These are phyloP conservation scores for Rhytidiadelphus loreus DNA, from an alignment of 225 moss, liverwort and hornwort species.

Conservation along the genomic window DNA sequence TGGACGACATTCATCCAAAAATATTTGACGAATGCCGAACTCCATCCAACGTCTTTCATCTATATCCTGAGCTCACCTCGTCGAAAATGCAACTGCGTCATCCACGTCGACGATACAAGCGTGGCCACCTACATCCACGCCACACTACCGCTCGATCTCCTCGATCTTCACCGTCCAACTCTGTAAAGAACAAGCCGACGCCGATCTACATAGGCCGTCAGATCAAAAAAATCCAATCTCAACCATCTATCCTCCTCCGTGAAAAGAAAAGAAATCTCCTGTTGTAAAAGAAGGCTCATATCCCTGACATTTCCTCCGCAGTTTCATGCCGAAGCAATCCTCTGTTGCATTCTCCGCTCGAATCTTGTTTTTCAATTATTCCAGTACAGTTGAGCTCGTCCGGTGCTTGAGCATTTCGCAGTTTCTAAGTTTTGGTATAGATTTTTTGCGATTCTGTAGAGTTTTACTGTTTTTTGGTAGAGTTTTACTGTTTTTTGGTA, in stretches of 20 bases:
- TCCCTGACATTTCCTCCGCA: not conserved
- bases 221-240: accelerated
- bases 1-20: not conserved
- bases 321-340: not conserved
- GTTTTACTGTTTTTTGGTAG: too few species aligned
- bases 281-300: not conserved
- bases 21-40: too few species aligned
- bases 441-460: not conserved
- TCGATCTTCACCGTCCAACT: not conserved
- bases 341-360: not conserved
- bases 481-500: not conserved
- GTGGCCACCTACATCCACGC: not conserved
- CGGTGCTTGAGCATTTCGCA: not conserved
- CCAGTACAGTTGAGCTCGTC: not conserved
- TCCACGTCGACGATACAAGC: not conserved
- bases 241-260: not conserved
- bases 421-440: not conserved
- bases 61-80: too few species aligned
- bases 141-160: not conserved
- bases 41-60: not conserved
- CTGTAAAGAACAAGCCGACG: not conserved
- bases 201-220: not conserved
- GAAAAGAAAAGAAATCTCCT: not conserved
- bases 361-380: not conserved
- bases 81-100: not conserved